phyloP scores from a whole-genome alignment of 1,284 basidiomycete genomes.

The Vanrija sp. region DNA sequence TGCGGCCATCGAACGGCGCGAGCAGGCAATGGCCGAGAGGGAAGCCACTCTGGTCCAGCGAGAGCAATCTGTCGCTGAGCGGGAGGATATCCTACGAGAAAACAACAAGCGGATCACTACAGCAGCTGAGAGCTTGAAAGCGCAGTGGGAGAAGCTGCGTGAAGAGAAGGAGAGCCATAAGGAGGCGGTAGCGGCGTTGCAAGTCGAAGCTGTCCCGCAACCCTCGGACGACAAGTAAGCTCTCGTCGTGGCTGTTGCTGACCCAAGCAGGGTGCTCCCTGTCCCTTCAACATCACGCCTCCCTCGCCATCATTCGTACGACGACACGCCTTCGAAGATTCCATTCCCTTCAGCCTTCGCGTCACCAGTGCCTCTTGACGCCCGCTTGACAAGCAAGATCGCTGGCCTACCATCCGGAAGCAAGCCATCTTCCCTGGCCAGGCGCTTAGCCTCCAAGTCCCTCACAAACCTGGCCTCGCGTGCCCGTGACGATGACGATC shows the following conservation, averaged over 20 bases:
- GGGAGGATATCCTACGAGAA: slow-evolving; percentile 66
- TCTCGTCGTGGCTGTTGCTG: not conserved
- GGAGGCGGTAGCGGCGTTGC: slow-evolving; percentile 15
- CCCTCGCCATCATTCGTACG: slow-evolving; percentile 24
- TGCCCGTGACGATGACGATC: slow-evolving; percentile 27
- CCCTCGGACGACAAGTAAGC: not conserved
- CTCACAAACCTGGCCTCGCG: slow-evolving; percentile 38
- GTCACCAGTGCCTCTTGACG: slow-evolving; percentile 8
- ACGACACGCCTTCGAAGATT: slow-evolving; percentile 46
- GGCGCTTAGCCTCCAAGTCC: slow-evolving; percentile 34
- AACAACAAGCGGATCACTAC: slow-evolving; percentile 65
- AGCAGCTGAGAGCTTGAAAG: slow-evolving; percentile 57
- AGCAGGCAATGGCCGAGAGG: slow-evolving; percentile 41
- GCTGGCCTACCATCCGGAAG: slow-evolving; percentile 1
- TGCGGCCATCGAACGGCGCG: slow-evolving; percentile 16
- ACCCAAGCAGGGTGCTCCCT: slow-evolving; percentile 23
- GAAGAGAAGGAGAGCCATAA: slow-evolving; percentile 55
- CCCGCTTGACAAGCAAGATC: slow-evolving; percentile 8
- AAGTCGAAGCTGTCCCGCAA: not conserved
- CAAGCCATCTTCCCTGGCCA: not conserved
- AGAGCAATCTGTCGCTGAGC: slow-evolving; percentile 24
- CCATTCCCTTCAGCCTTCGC: slow-evolving; percentile 24
- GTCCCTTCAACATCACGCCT: slow-evolving; percentile 17
- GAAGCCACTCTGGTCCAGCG: slow-evolving; percentile 37
- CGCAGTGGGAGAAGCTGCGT: slow-evolving; percentile 52